A percentile compares a stretch with the other conserved stretches of the same genome.
Conservation (phyloP, 2,329 filamentous ascomycete species). For the Tolypocladium inflatum region DNA sequence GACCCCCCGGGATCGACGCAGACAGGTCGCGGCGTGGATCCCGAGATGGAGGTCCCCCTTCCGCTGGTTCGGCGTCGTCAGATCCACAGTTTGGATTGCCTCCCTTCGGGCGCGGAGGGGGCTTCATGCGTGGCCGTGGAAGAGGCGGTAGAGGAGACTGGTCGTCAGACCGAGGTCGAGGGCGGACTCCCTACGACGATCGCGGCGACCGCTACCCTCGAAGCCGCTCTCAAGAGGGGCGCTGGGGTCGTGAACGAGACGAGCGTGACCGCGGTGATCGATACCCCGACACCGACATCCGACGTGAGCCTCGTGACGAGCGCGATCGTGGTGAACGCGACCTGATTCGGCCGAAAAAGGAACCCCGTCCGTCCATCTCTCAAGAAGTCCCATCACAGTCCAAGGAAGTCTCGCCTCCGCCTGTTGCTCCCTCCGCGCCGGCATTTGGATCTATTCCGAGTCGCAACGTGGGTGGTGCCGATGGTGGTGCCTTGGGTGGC, state of each 20-base stretch:
- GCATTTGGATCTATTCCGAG: constrained; percentile 47
- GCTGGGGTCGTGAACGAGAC: constrained; percentile 46
- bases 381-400: constrained; percentile 37
- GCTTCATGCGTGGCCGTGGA: constrained; percentile 44
- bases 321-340: constrained; percentile 37
- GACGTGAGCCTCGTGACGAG: constrained; percentile 37
- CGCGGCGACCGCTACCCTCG: constrained; percentile 51
- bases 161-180: constrained; percentile 39
- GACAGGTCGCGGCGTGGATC: constrained; percentile 59
- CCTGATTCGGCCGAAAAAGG: constrained; percentile 38
- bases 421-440: constrained; percentile 47
- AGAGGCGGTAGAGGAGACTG: constrained; percentile 34
- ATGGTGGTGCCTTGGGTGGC: constrained; percentile 16
- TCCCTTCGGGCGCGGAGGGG: constrained; percentile 44
- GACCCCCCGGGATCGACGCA: constrained; percentile 54
- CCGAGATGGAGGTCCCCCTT: constrained; percentile 59
- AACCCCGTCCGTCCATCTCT: constrained; percentile 34
- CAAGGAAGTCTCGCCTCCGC: constrained; percentile 47
- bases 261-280: constrained; percentile 40
- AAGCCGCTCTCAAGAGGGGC: constrained; percentile 57
- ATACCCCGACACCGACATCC: constrained; percentile 28
- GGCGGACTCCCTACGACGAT: constrained; percentile 50
- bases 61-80: constrained; percentile 61
- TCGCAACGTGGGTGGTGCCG: constrained; percentile 26
- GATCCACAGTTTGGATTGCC: constrained; percentile 50